A percentile compares a stretch with the other conserved stretches of the same genome.
Evolutionary conservation across 2,329 filamentous ascomycete genomes (phyloP).

Genomic region (Beauveria pseudobassiana): DNA sequence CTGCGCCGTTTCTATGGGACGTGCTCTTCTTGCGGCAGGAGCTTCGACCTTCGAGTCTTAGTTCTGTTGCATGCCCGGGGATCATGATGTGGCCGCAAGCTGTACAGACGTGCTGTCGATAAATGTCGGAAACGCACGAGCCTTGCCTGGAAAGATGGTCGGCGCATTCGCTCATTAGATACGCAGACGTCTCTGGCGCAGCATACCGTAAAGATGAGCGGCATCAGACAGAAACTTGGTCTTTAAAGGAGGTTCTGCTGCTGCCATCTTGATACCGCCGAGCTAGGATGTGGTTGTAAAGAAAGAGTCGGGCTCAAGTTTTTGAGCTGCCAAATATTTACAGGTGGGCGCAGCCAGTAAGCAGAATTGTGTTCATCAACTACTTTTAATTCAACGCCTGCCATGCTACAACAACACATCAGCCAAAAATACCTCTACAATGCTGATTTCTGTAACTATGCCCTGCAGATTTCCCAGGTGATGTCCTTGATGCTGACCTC

Average conservation of each 20-base stretch:
- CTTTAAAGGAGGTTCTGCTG: slow-evolving; percentile 19
- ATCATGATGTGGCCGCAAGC: slow-evolving; percentile 56
- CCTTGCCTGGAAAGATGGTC: slow-evolving; percentile 41
- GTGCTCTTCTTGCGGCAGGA: not conserved
- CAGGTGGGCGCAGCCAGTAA: not conserved
- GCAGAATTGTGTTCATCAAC: slow-evolving; percentile 1
- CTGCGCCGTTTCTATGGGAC: not conserved
- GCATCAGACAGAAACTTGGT: slow-evolving; percentile 48
- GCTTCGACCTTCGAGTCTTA: slow-evolving; percentile 30
- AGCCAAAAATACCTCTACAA: not conserved
- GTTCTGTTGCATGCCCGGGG: slow-evolving; percentile 35
- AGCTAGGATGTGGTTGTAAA: not conserved
- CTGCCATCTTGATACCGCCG: slow-evolving; percentile 13
- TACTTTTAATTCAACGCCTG: slow-evolving; percentile 3
- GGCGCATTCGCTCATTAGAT: slow-evolving; percentile 49
- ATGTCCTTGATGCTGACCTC: slow-evolving; percentile 90
- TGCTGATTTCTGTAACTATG: slow-evolving; percentile 33
- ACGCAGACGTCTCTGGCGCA: slow-evolving; percentile 50
- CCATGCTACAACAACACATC: not conserved
- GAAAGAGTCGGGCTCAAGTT: not conserved
- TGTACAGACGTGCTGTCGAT: slow-evolving; percentile 48
- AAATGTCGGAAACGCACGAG: slow-evolving; percentile 36
- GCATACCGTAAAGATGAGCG: slow-evolving; percentile 47
- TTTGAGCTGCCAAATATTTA: not conserved
- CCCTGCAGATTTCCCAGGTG: slow-evolving; percentile 75